Evolutionary conservation across 129 eudicot species (phyloP), one percentile per base, ranked within the genome.

Genomic region (Tagetes patula): DNA sequence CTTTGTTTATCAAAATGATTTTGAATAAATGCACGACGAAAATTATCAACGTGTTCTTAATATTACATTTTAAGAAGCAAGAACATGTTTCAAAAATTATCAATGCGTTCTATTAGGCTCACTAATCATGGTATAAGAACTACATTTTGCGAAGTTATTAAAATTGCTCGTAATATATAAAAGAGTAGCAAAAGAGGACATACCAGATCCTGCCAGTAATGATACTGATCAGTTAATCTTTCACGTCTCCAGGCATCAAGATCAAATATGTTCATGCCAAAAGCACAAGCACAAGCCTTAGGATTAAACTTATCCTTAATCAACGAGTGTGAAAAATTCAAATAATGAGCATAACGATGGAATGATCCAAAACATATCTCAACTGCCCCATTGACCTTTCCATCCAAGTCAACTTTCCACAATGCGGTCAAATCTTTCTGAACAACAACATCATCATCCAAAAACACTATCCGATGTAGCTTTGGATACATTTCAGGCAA

Each of bases 181-280:
- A 20, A 14, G 53, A 10, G 53, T 53, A 53, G 59, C 59, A n/a
- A 53, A 53, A 56, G 13, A 56, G 2, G 63, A 56, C 63, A 30
- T 30, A 56, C 63, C 63, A 56, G 40, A 32, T 59, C 65, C 40
- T 59, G 65, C 65, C 65, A 59, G 65, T 59, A 59, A 59, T 59
- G 41, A 59, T 59, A 59, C 20, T 33, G 37, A 8, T 56, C 38
- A 3, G 63, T 56, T 56, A 56, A 56, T 56, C 63, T 30, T 14
- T 56, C 13, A 30, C 37, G 63, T 30, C 63, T 56, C 61, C 63
- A 56, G 13, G 63, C 38, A 56, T 56, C 63, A 30, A 56, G 63
- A 56, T 56, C 38, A 56, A 31, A 56, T 31, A 56, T 56, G 2
- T 56, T 56, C 63, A 56, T 56, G 12, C 63, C 63, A 56, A 56